Percentiles rank a stretch among this genome's conserved stretches.
These are phyloP conservation scores for Potentilla sterilis DNA, from an alignment of 306 rosid genomes.

Conservation along the genomic window DNA sequence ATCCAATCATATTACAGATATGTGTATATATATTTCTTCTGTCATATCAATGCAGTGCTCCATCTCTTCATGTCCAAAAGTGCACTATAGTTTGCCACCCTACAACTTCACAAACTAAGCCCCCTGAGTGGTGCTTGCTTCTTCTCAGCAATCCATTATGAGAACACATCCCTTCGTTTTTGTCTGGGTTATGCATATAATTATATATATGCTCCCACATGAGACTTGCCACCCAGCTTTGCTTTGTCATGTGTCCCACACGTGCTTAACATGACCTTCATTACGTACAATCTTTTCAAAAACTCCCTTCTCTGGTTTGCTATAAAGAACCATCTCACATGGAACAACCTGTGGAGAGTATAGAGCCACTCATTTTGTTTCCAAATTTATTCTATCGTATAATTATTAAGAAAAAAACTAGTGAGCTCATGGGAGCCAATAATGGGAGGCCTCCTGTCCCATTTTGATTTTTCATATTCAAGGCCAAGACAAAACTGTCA, in stretches of 20 bases:
- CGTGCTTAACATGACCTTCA: conserved; percentile 48
- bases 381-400: conserved; percentile 39
- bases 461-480: conserved; percentile 12
- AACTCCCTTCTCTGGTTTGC: conserved; percentile 29
- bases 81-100: conserved; percentile 28
- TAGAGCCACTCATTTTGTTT: conserved; percentile 27
- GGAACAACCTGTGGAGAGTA: conserved; percentile 68
- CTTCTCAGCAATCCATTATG: conserved; percentile 13
- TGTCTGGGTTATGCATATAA: conserved; percentile 1
- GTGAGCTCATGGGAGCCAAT: conserved; percentile 33
- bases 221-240: conserved; percentile 26
- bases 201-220: conserved; percentile 21
- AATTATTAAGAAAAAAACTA: conserved; percentile 33
- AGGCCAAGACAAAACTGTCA: conserved; percentile 38
- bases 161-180: conserved; percentile 11
- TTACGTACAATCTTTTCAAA: conserved; percentile 25
- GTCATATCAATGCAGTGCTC: conserved; percentile 21
- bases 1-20: background rate
- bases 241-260: conserved; percentile 49
- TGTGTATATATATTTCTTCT: background rate
- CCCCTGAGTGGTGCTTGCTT: conserved; percentile 8
- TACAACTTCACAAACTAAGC: conserved; percentile 15
- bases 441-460: conserved; percentile 28
- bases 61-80: background rate
- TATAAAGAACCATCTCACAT: conserved; percentile 67